Evolutionary conservation across 805 yeast species (phyloP), one percentile per base, ranked within the genome.

Genomic region (Lachancea mirantina): DNA sequence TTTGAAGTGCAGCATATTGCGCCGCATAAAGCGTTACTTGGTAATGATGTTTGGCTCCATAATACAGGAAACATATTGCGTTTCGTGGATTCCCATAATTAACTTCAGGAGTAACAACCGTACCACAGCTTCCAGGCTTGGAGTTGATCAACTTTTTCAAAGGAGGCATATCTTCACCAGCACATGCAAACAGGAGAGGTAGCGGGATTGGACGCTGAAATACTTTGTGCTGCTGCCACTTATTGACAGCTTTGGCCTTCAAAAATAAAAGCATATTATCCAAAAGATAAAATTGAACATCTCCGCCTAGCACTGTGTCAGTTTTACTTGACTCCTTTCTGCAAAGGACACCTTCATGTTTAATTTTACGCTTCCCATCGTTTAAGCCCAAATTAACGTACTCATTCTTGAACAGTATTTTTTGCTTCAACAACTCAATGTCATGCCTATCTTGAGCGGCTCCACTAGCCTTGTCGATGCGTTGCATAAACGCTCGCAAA

Each of bases 391-490:
- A 68, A 52, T 89, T 94, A 45, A 80, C 88, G 49, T 79, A 74
- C 48, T 88, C 96, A 39, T 85, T 87, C 41, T 82, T 70, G 62
- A 79, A 81, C 19, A 85, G 78, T 39, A 92, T 69, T 33, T 84
- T 78, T 56, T 84, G 95, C 49, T 84, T 83, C 53, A 92, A 68
- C 30, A 87, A 78, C 65, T 87, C 81, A 40, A 92, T 71, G 43
- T 88, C 84, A 61, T 87, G 85, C 43, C 96, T 71, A 64, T 89
- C 96, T 23, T 92, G 87, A 19, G 94, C 84, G 46, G 81, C 88
- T 61, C 98, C 98, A 24, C 94, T 78, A 46, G 88, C 96, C 30
- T 74, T 70, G 55, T 92, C 85, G 35, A 66, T 65, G 52, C 82
- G 73, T 18, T 70, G 77, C 60, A 92, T 71, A 40, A 87, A 75